Base-by-base conservation (phyloP, 2,329 filamentous ascomycete genomes). In the Exophiala xenobiotica region DNA sequence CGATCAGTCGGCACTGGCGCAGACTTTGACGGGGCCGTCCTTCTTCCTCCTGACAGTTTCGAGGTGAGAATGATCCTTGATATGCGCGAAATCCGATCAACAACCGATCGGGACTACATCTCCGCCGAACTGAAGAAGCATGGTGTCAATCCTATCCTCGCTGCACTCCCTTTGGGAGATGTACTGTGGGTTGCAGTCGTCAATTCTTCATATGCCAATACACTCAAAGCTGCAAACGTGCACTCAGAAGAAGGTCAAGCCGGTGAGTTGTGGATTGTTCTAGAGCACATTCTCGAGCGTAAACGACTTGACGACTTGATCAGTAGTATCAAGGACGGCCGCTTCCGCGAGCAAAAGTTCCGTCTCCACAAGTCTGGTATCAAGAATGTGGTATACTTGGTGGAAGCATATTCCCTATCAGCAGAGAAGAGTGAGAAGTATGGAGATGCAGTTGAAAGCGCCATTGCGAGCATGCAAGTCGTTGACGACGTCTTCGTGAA, bases 331-430 rank as follows among this genome's bases (percentile, higher is more conserved):
- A 90, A 87, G 67, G 88, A 92, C 56, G 87, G 87, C 1, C 82
- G 88, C 2, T 92, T 90, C 61, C 85, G 86, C 60, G 88, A 93
- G 66, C 88, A 93, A 65, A 92, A 93, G 65, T 92, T 90, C 64
- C 84, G 88, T 1, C 76, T 92, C 8, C 79, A 80, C 48, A 82
- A 82, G 45, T 88, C 82, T 0, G 88, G 88, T 0, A 75, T 89
- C n/a, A 81, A 80, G 51, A 87, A 90, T 61, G 85, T 91, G 11
- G 78, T 89, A 29, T 93, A 92, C 63, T 76, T 93, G 19, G 78
- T 93, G 49, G 88, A 93, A 64, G 84, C 90, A 59, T 85, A 86
- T 51, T 65, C 78, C 8, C 76, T 89, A 64, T 77, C 83, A 37
- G 64, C 77, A 0, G 74, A 79, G 6, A 66, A 74, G 33, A 73